These are phyloP conservation scores for Cerrena zonata DNA, from an alignment of 1,284 basidiomycete species.

Conservation along the genomic window DNA sequence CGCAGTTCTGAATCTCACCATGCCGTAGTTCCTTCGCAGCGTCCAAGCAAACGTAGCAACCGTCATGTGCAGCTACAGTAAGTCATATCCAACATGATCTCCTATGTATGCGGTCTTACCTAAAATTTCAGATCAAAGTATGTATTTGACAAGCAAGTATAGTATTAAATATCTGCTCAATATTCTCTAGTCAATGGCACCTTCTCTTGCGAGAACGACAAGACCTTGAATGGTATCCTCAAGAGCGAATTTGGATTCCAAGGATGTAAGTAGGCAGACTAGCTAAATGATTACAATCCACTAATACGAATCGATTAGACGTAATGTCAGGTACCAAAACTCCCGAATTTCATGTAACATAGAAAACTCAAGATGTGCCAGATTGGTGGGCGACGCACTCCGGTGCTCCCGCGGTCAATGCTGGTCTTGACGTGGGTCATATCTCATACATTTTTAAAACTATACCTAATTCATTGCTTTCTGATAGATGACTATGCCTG, in stretches of 20 bases:
- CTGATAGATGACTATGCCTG: conserved; percentile 54
- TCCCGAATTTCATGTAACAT: background rate
- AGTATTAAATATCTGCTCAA: no score
- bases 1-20: conserved; percentile 12
- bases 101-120: no score
- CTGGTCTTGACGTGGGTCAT: conserved; percentile 11
- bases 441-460: background rate
- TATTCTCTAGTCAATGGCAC: conserved; percentile 50
- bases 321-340: conserved; percentile 23
- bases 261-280: conserved; percentile 43
- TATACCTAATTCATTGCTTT: background rate
- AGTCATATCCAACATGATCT: no score
- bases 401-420: conserved; percentile 17
- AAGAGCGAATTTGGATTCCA: conserved; percentile 72
- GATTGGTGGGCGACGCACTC: conserved; percentile 44
- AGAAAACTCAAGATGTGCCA: conserved; percentile 38
- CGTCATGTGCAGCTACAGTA: conserved; percentile 69
- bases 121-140: conserved; percentile 39
- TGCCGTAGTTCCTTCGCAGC: conserved; percentile 54
- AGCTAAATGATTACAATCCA: background rate
- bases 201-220: conserved; percentile 64
- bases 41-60: conserved; percentile 62
- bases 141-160: conserved; percentile 12
- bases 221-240: conserved; percentile 63
- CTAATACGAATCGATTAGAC: conserved; percentile 11